Conservation (phyloP, 1,139 yeast genomes). For the Candida sanyaensis region DNA sequence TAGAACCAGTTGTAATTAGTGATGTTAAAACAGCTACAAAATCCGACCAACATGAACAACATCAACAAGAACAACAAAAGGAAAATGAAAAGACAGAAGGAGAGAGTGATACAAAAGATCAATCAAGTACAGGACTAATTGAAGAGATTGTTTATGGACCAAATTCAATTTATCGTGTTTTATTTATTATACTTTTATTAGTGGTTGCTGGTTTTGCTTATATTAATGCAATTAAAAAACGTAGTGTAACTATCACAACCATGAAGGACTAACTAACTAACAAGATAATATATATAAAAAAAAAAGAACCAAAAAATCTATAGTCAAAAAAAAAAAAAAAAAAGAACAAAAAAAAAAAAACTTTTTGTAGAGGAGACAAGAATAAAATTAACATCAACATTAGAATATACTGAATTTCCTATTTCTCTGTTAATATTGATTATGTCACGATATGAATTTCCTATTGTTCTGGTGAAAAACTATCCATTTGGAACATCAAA, state of each 20-base stretch:
- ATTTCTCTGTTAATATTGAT: too few relatives aligned
- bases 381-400: background rate
- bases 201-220: constrained; percentile 16
- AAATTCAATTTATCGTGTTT: constrained; percentile 15
- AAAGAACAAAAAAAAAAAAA: too few relatives aligned
- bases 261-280: constrained; percentile 1
- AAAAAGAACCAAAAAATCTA: too few relatives aligned
- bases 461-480: constrained; percentile 59
- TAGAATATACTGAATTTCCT: background rate
- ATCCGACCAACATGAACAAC: background rate
- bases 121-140: constrained; percentile 8
- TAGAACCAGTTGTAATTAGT: constrained; percentile 31
- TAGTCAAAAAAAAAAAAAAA: too few relatives aligned
- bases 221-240: constrained; percentile 16
- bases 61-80: too few relatives aligned
- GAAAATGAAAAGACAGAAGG: constrained; percentile 7
- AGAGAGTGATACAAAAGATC: constrained; percentile 8
- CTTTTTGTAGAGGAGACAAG: background rate
- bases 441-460: constrained; percentile 27
- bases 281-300: background rate
- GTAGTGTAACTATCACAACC: constrained; percentile 24
- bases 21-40: constrained; percentile 13
- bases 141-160: constrained; percentile 14
- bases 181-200: constrained; percentile 20
- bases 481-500: constrained; percentile 55